Percentiles rank a stretch among this genome's conserved stretches.
Conservation (phyloP, 2,329 filamentous ascomycete species). For the Ascochyta rabiei region DNA sequence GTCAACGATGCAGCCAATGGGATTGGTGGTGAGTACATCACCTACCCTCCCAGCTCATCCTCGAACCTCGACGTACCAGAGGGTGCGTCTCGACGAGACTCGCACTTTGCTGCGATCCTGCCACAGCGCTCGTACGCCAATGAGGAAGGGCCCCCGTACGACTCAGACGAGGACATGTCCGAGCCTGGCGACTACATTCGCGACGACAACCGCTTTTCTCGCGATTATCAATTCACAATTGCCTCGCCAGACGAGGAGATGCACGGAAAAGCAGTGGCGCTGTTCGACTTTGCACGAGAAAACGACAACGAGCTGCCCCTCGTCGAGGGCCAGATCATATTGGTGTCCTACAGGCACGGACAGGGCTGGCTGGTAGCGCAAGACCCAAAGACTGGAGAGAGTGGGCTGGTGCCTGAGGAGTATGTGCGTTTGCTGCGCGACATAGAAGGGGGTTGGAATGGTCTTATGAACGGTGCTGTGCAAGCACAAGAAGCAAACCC, state of each 20-base stretch:
- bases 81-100: conserved; percentile 54
- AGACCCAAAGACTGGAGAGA: conserved; percentile 92
- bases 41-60: conserved; percentile 67
- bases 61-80: conserved; percentile 38
- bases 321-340: conserved; percentile 92
- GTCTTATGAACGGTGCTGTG: conserved; percentile 46
- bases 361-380: conserved; percentile 98
- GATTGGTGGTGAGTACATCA: conserved; percentile 79
- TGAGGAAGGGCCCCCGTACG: conserved; percentile 48
- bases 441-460: conserved; percentile 82
- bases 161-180: conserved; percentile 57
- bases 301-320: conserved; percentile 96
- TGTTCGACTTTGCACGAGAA: conserved; percentile 93
- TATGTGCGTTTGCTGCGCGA: conserved; percentile 92
- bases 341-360: conserved; percentile 93
- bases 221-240: conserved; percentile 93
- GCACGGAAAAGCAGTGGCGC: conserved; percentile 92
- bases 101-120: conserved; percentile 59
- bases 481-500: conserved; percentile 29
- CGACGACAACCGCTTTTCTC: conserved; percentile 81
- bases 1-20: conserved; percentile 71
- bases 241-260: conserved; percentile 96
- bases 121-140: conserved; percentile 52
- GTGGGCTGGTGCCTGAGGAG: conserved; percentile 92
- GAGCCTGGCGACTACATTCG: conserved; percentile 55